Conservation (phyloP, 345 rosid species). For the Salix koriyanagi region DNA sequence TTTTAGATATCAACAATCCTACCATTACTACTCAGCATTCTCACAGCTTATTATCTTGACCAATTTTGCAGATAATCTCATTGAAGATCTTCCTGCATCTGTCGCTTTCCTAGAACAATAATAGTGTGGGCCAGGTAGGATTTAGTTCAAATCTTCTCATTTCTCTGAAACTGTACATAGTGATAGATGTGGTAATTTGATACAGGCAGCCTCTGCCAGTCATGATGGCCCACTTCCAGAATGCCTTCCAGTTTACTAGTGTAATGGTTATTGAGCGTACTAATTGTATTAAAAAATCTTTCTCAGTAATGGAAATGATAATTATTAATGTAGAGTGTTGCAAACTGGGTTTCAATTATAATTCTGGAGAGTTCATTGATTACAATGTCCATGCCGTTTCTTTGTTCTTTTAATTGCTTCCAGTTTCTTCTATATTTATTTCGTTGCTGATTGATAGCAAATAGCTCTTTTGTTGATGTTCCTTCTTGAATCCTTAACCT, state of each 20-base stretch:
- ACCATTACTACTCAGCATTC: constrained; percentile 5
- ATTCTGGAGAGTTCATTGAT: neutral
- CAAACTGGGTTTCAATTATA: neutral
- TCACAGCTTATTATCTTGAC: constrained; percentile 8
- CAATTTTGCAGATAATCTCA: constrained; percentile 66
- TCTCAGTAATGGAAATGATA: neutral
- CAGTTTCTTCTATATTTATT: neutral
- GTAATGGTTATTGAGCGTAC: neutral
- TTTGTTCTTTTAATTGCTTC: neutral
- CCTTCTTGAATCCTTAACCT: neutral
- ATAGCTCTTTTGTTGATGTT: neutral
- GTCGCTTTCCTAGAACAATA: constrained; percentile 68
- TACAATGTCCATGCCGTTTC: neutral
- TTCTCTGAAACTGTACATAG: neutral
- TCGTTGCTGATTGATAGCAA: neutral
- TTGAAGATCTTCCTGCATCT: constrained; percentile 78
- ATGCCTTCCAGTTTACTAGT: neutral
- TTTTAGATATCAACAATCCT: constrained; percentile 3
- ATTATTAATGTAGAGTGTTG: neutral
- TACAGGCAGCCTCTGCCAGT: neutral
- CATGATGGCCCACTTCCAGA: neutral
- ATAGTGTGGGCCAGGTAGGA: constrained; percentile 66
- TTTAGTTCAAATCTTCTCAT: neutral
- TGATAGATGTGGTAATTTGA: neutral
- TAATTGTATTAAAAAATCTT: too few species aligned